Evolutionary conservation across 768 basidiomycete species (phyloP).

Genomic region (Tylopilus rubrobrunneus): DNA sequence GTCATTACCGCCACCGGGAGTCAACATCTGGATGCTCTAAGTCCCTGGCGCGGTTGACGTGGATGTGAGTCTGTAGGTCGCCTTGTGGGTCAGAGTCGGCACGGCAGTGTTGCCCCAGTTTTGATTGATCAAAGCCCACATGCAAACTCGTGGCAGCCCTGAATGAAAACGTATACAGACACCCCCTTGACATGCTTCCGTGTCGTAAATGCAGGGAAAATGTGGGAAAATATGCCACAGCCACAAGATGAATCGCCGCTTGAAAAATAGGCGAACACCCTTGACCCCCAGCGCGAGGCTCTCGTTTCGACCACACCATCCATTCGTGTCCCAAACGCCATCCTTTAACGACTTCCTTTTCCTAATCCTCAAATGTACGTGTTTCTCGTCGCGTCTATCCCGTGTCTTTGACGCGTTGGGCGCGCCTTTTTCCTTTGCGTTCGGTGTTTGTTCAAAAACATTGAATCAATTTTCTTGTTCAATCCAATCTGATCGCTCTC

Average conservation of each 20-base stretch:
- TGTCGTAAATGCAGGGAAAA: conserved; percentile 9
- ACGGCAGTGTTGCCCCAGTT: background rate
- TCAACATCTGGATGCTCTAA: too few species aligned
- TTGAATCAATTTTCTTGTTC: conserved; percentile 15
- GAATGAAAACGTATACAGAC: background rate
- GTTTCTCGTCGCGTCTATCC: conserved; percentile 18
- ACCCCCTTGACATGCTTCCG: background rate
- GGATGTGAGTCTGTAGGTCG: too few species aligned
- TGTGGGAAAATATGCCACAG: conserved; percentile 20
- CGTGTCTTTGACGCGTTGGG: conserved; percentile 27
- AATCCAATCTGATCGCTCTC: conserved; percentile 24
- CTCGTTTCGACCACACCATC: conserved; percentile 35
- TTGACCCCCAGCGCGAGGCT: conserved; percentile 34
- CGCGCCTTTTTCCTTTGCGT: conserved; percentile 20
- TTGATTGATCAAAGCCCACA: background rate
- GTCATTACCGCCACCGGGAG: too few species aligned
- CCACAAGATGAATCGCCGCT: conserved; percentile 32
- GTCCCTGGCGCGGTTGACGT: too few species aligned
- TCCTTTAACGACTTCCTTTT: conserved; percentile 29
- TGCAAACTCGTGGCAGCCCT: background rate
- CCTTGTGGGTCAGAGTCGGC: too few species aligned
- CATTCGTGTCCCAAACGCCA: conserved; percentile 31
- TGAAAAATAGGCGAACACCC: conserved; percentile 37
- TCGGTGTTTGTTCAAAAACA: conserved; percentile 19
- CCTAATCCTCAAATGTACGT: conserved; percentile 30